phyloP scores from a whole-genome alignment of 1,284 basidiomycete species.

The Cryptococcus maquisensis region DNA sequence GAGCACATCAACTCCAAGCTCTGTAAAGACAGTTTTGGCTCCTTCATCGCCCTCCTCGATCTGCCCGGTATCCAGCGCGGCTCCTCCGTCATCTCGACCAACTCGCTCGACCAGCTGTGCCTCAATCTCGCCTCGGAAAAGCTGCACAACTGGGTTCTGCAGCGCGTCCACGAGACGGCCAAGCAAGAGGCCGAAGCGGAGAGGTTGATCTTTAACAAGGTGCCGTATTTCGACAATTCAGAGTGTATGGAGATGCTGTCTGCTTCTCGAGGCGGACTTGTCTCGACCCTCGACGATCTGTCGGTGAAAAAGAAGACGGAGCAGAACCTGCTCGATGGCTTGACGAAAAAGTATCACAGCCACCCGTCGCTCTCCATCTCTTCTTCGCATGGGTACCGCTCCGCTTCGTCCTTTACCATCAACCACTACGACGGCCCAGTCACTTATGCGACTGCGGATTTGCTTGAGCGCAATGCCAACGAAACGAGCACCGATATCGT shows the following conservation, averaged over 20 bases:
- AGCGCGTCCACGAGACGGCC: constrained; percentile 64
- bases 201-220: constrained; percentile 62
- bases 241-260: constrained; percentile 85
- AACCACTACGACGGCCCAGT: constrained; percentile 88
- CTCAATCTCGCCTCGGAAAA: constrained; percentile 95
- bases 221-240: constrained; percentile 82
- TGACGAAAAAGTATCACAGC: constrained; percentile 89
- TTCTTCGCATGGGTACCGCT: constrained; percentile 67
- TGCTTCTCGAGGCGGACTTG: constrained; percentile 81
- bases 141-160: constrained; percentile 77
- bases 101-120: constrained; percentile 93
- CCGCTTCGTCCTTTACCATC: constrained; percentile 68
- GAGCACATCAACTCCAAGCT: constrained; percentile 93
- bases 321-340: constrained; percentile 89
- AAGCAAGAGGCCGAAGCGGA: constrained; percentile 78
- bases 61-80: constrained; percentile 90
- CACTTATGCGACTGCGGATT: constrained; percentile 82
- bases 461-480: constrained; percentile 85
- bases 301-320: constrained; percentile 88
- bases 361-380: constrained; percentile 85
- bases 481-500: constrained; percentile 90
- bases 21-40: constrained; percentile 82
- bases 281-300: constrained; percentile 98
- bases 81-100: constrained; percentile 63
- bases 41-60: constrained; percentile 93